phyloP scores from a whole-genome alignment of 768 basidiomycete species.

The Paxillus ammoniavirescens region DNA sequence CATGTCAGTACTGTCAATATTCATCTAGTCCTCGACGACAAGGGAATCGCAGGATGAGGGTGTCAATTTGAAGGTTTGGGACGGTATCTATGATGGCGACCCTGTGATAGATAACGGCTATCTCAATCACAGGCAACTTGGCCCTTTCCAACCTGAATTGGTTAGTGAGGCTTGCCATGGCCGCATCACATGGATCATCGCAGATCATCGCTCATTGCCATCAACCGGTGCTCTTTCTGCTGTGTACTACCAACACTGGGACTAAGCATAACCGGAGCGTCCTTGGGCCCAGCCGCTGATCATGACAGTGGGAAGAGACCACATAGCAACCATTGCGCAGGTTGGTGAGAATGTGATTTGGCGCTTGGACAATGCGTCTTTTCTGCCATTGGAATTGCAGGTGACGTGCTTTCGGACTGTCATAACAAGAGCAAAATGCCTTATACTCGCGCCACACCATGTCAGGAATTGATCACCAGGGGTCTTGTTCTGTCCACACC shows the following conservation, averaged over 20 bases:
- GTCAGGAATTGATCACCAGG: slow-evolving; percentile 10
- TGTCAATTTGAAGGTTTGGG: too few relatives aligned
- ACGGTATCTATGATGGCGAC: too few relatives aligned
- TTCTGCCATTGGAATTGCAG: slow-evolving; percentile 28
- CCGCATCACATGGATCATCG: not conserved
- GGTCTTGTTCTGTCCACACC: not conserved
- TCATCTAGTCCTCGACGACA: too few relatives aligned
- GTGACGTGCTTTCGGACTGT: not conserved
- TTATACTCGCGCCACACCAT: not conserved
- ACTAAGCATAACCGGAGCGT: not conserved
- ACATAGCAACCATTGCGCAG: too few relatives aligned
- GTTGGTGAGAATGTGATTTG: slow-evolving; percentile 21
- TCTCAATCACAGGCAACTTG: too few relatives aligned
- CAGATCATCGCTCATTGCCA: not conserved
- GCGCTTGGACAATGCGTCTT: slow-evolving; percentile 20
- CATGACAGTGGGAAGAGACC: too few relatives aligned
- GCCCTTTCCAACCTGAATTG: too few relatives aligned
- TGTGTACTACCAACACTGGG: not conserved
- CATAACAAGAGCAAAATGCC: too few relatives aligned
- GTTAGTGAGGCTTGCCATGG: too few relatives aligned
- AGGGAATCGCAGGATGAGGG: too few relatives aligned
- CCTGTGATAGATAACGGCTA: too few relatives aligned
- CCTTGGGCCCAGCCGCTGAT: not conserved
- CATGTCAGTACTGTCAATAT: too few relatives aligned
- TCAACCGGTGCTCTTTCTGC: not conserved